Evolutionary conservation across 1,139 yeast genomes (phyloP), one percentile per base, ranked within the genome.

Genomic region (Hyphopichia fennica): DNA sequence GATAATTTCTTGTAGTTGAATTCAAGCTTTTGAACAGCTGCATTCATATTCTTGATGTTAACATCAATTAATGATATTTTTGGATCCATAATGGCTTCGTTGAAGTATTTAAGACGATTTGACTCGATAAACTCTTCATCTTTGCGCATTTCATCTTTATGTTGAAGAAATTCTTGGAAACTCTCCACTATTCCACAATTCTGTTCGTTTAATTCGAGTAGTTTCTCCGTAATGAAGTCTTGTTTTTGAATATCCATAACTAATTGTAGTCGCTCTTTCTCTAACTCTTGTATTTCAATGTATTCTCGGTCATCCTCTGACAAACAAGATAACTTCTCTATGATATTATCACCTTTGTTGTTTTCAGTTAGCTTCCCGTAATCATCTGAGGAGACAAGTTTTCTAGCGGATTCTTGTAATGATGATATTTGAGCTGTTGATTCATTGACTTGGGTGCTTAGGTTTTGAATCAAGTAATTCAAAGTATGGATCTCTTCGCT

Each of bases 201-300:
- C 47, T 73, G 75, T 19, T 52, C 54, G 2, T 74, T 53, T 22
- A 75, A 45, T 25, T 64, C 69, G n/a, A 49, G 40, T 44, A 75
- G 53, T 47, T 67, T 69, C 14, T 53, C 62, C 1, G 63, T 46
- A 1, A 72, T 40, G 43, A 54, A 69, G 35, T 74, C 78, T 42
- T 75, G 75, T 38, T 68, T 59, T 49, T 76, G 80, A 2, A 77
- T 56, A 28, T 69, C 74, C 69, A 72, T 62, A 7, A 75, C 57
- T 28, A 74, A 47, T 13, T 55, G 56, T 5, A 73, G 43, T 37
- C 80, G 55, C 44, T 68, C 67, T 22, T 51, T 50, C 43, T 75
- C 74, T 19, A 75, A 52, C 19, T 47, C 45, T 23, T 49, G 54
- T 10, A 59, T 52, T 36, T 47, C 30, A 7, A 30, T 41, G 8